Evolutionary conservation across 2,329 filamentous ascomycete species (phyloP), one percentile per base, ranked within the genome.

Genomic region (Ceratocystiopsis minuta): DNA sequence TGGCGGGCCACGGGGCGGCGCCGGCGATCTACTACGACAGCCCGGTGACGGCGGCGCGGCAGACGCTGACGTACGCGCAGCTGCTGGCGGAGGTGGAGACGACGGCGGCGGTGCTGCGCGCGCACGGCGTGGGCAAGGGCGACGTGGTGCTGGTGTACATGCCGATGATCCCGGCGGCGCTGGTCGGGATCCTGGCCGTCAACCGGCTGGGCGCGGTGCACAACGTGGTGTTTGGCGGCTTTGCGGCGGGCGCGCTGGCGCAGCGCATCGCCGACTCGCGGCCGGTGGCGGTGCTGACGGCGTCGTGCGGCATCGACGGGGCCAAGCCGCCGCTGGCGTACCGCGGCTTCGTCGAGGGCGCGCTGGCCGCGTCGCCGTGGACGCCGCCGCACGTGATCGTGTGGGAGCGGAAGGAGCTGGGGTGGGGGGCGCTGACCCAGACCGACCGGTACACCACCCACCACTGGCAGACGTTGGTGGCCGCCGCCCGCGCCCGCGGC

Each of bases 81-180:
- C 62, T 96, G 37, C 70, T 90, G 20, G 66, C 76, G 10, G 83
- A 94, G 55, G 83, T 95, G 2, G 79, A 88, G 57, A 71, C 75
- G 6, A 70, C 92, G 40, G 86, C 87, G 0, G 86, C 82, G 1
- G 85, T 86, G 2, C 59, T 96, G 52, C 65, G 79, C 43, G 82
- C 90, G 56, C 78, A 88, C 52, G 86, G 86, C 0, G 80, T 95
- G 6, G 67, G 68, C 50, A 84, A 73, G 58, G 86, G 87, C 1
- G 83, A 95, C 62, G 80, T 90, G 1, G 84, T 95, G 6, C 68
- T 95, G 48, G 72, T 95, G 24, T 96, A 95, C 59, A 94, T 95
- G 87, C 87, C 87, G 42, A 95, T 95, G 87, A 84, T 95, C 36
- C 87, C 88, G 1, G 78, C 84, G 0, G 82, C 86, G 2, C 57